A percentile compares a stretch with the other conserved stretches of the same genome.
These are phyloP conservation scores for Omphalotus olearius DNA, from an alignment of 1,284 basidiomycete genomes.

Conservation along the genomic window DNA sequence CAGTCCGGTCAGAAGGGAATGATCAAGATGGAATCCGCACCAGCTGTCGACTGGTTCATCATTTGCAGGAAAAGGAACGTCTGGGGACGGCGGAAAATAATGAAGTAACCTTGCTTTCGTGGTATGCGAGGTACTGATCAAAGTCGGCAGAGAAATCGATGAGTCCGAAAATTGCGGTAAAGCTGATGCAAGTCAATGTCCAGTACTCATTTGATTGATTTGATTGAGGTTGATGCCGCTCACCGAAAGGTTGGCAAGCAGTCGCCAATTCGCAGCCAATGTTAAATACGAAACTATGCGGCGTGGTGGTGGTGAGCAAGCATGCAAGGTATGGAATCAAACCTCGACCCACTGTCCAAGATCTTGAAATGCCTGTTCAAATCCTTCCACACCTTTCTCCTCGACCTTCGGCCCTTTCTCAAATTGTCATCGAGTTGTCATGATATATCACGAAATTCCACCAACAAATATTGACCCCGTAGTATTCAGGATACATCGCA, in stretches of 20 bases:
- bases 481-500: slow-evolving; percentile 71
- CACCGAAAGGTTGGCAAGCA: slow-evolving; percentile 88
- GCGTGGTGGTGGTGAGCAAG: neutral
- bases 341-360: slow-evolving; percentile 54
- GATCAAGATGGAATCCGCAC: slow-evolving; percentile 83
- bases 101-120: slow-evolving; percentile 86
- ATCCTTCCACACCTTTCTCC: slow-evolving; percentile 63
- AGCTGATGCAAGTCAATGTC: slow-evolving; percentile 32
- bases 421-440: neutral
- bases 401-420: slow-evolving; percentile 63
- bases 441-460: slow-evolving; percentile 3
- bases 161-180: slow-evolving; percentile 60
- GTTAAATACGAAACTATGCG: slow-evolving; percentile 64
- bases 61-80: slow-evolving; percentile 30
- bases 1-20: slow-evolving; percentile 85
- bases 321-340: neutral
- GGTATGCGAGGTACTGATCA: slow-evolving; percentile 66
- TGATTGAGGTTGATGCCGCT: neutral
- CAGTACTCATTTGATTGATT: slow-evolving; percentile 5
- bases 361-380: slow-evolving; percentile 83
- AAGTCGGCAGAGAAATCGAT: slow-evolving; percentile 54
- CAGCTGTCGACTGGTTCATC: slow-evolving; percentile 75
- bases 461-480: slow-evolving; percentile 73
- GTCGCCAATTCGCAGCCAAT: slow-evolving; percentile 76
- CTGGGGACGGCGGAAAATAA: slow-evolving; percentile 74